Percentiles rank a stretch among this genome's conserved stretches.
Conservation (phyloP, 2,329 filamentous ascomycete genomes). For the Fusarium sp. region DNA sequence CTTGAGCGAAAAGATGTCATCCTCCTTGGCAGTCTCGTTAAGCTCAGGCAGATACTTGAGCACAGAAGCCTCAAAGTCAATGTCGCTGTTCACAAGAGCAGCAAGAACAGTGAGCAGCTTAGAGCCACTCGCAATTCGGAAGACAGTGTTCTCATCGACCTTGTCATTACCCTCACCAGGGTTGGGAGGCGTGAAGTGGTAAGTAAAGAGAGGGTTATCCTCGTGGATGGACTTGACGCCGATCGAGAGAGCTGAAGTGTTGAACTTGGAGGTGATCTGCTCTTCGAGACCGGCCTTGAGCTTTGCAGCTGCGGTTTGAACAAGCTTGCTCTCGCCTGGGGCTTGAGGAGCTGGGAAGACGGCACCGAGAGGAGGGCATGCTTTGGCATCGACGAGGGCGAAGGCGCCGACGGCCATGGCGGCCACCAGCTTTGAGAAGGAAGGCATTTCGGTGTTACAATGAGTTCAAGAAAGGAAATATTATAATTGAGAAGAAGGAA, state of each 20-base stretch:
- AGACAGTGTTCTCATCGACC: conserved; percentile 48
- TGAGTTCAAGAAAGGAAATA: not conserved
- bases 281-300: conserved; percentile 42
- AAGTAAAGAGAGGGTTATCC: conserved; percentile 49
- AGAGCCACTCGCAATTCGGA: conserved; percentile 48
- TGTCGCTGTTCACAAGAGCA: conserved; percentile 41
- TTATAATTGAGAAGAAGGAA: not conserved
- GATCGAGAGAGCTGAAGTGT: conserved; percentile 51
- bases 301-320: conserved; percentile 41
- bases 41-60: conserved; percentile 57
- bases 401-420: conserved; percentile 23
- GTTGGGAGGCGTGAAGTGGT: conserved; percentile 52
- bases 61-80: conserved; percentile 55
- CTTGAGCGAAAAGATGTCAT: conserved; percentile 48
- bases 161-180: conserved; percentile 37
- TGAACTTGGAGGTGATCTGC: conserved; percentile 40
- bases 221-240: conserved; percentile 56
- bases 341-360: conserved; percentile 51
- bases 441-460: conserved; percentile 22
- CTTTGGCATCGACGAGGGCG: conserved; percentile 43
- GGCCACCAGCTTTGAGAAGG: conserved; percentile 21
- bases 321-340: conserved; percentile 45
- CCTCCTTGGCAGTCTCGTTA: conserved; percentile 34
- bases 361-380: conserved; percentile 55
- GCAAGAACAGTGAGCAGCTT: conserved; percentile 50